These are phyloP conservation scores for Aurantiochytrium sp. DNA, from an alignment of 108 stramenopile species.

Conservation along the genomic window DNA sequence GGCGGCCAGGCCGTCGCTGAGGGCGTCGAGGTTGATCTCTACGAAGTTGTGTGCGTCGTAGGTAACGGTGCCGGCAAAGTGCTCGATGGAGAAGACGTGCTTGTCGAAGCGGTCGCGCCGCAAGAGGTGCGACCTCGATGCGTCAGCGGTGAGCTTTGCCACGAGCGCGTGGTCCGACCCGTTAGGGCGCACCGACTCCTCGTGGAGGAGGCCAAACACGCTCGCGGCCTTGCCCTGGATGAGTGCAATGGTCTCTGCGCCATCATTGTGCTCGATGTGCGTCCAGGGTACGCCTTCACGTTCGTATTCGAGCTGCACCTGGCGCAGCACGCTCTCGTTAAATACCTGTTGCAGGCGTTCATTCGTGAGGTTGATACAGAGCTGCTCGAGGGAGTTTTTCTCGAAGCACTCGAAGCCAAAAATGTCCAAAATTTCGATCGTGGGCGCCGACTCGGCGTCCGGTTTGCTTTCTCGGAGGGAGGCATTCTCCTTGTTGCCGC, in stretches of 20 bases:
- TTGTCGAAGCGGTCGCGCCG: not conserved
- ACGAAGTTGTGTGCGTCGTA: conserved; percentile 64
- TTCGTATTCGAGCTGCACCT: conserved; percentile 46
- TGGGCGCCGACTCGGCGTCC: conserved; percentile 12
- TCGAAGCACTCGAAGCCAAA: conserved; percentile 63
- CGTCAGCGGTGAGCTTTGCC: not conserved
- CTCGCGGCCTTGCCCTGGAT: conserved; percentile 46
- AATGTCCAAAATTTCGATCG: conserved; percentile 56
- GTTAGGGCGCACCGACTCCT: conserved; percentile 62
- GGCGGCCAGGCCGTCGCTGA: conserved; percentile 50
- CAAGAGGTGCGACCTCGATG: not conserved
- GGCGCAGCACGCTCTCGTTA: conserved; percentile 40
- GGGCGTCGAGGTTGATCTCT: conserved; percentile 57
- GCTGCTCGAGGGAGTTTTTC: conserved; percentile 55
- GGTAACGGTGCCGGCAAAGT: conserved; percentile 66
- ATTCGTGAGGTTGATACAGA: conserved; percentile 59
- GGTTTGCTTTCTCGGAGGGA: not conserved
- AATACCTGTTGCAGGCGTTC: conserved; percentile 53
- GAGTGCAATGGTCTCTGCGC: conserved; percentile 43
- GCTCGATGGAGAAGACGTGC: conserved; percentile 60
- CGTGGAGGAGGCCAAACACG: conserved; percentile 52
- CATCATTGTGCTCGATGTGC: conserved; percentile 39
- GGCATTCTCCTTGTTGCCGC: conserved; percentile 29
- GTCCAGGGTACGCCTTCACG: conserved; percentile 46
- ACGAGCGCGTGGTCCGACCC: conserved; percentile 63